These are phyloP conservation scores for Tylopilus sp. DNA, from an alignment of 768 basidiomycete species.

Conservation along the genomic window DNA sequence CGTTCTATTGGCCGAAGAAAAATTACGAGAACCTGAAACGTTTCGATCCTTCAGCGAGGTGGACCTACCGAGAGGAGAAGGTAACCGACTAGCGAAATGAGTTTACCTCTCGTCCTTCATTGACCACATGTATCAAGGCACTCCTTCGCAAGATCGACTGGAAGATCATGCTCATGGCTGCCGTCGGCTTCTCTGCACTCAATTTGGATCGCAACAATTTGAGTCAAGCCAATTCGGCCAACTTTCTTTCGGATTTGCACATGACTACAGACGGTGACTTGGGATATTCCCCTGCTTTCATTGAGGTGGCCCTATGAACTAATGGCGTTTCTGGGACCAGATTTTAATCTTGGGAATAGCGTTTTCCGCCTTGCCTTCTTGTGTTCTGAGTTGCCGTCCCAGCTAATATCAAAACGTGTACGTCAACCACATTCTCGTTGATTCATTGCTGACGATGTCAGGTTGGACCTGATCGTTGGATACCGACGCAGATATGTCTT, in stretches of 20 bases:
- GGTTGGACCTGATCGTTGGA: constrained; percentile 64
- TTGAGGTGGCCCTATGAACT: neutral
- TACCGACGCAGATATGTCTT: constrained; percentile 54
- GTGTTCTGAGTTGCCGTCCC: constrained; percentile 58
- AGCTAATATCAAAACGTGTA: constrained; percentile 57
- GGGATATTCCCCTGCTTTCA: constrained; percentile 1
- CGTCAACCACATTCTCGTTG: constrained; percentile 4
- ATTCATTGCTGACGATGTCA: constrained; percentile 14
- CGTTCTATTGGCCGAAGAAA: constrained; percentile 40
- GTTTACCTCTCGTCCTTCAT: too few relatives aligned
- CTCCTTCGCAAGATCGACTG: constrained; percentile 56
- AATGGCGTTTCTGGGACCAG: constrained; percentile 22
- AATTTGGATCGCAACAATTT: constrained; percentile 55
- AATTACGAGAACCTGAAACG: constrained; percentile 55
- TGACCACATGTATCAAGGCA: too few relatives aligned
- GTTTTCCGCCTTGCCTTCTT: constrained; percentile 51
- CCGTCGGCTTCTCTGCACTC: constrained; percentile 54
- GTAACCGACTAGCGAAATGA: constrained; percentile 25
- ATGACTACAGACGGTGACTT: constrained; percentile 46
- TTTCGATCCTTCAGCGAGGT: constrained; percentile 54
- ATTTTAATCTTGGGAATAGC: constrained; percentile 56
- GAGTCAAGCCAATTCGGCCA: constrained; percentile 55
- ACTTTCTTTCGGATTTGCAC: constrained; percentile 52
- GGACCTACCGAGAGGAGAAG: constrained; percentile 57
- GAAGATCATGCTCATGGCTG: constrained; percentile 57